These are phyloP conservation scores for Globisporangium paddicum DNA, from an alignment of 352 stramenopile species.

Conservation along the genomic window DNA sequence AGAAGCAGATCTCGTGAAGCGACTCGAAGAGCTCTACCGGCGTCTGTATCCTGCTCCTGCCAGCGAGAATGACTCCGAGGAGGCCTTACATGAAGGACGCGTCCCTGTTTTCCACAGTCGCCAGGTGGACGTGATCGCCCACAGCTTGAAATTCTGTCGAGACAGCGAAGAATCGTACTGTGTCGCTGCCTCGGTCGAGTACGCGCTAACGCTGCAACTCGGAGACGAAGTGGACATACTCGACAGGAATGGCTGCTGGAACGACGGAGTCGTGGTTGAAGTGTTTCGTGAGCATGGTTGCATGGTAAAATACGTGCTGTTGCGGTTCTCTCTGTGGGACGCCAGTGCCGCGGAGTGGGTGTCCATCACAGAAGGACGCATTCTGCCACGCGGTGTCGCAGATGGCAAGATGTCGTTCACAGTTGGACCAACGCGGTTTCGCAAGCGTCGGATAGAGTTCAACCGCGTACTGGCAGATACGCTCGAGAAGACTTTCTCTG, in stretches of 20 bases:
- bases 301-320: slow-evolving; percentile 51
- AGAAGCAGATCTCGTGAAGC: slow-evolving; percentile 29
- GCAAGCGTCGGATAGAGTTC: slow-evolving; percentile 38
- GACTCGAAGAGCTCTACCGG: slow-evolving; percentile 58
- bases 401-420: slow-evolving; percentile 39
- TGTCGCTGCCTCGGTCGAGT: slow-evolving; percentile 66
- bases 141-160: slow-evolving; percentile 27
- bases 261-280: slow-evolving; percentile 71
- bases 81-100: slow-evolving; percentile 12
- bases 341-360: slow-evolving; percentile 68
- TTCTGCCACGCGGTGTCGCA: slow-evolving; percentile 68
- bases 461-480: slow-evolving; percentile 42
- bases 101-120: slow-evolving; percentile 25
- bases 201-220: slow-evolving; percentile 40
- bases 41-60: slow-evolving; percentile 34
- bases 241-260: slow-evolving; percentile 76
- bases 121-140: slow-evolving; percentile 47
- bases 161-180: slow-evolving; percentile 16
- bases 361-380: slow-evolving; percentile 49
- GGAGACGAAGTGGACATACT: slow-evolving; percentile 77
- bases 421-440: slow-evolving; percentile 30
- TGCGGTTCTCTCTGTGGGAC: slow-evolving; percentile 63
- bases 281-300: slow-evolving; percentile 34
- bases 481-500: slow-evolving; percentile 47
- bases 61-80: slow-evolving; percentile 2